Evolutionary conservation across 2,329 filamentous ascomycete species (phyloP).

Genomic region (Harringtonia aguacate): DNA sequence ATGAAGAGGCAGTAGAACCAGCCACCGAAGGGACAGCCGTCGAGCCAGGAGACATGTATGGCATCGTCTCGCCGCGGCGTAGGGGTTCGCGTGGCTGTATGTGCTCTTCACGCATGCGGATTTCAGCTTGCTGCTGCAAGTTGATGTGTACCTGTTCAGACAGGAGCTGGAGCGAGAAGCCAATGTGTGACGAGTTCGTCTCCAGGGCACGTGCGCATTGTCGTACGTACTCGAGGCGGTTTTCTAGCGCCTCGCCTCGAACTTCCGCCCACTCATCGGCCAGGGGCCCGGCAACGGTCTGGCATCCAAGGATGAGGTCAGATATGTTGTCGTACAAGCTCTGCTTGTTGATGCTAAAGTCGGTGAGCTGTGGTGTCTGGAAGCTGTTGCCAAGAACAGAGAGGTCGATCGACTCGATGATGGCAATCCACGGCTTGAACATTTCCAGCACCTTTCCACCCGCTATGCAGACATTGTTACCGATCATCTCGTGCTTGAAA

Average conservation of each 20-base stretch:
- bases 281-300: constrained; percentile 81
- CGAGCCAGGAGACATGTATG: constrained; percentile 30
- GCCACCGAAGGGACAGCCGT: not conserved
- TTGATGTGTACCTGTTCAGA: constrained; percentile 66
- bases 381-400: constrained; percentile 66
- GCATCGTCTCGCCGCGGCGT: constrained; percentile 46
- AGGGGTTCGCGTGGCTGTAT: constrained; percentile 36
- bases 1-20: not conserved
- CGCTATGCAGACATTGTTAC: constrained; percentile 70
- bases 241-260: constrained; percentile 82
- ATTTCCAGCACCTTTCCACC: constrained; percentile 75
- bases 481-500: constrained; percentile 66
- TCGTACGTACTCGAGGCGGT: constrained; percentile 70
- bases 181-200: constrained; percentile 75
- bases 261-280: constrained; percentile 93
- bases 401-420: constrained; percentile 86
- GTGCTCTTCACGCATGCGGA: constrained; percentile 32
- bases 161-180: constrained; percentile 77
- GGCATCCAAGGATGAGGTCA: constrained; percentile 77
- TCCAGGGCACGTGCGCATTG: constrained; percentile 71
- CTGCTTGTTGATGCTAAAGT: constrained; percentile 88
- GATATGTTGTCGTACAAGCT: constrained; percentile 87
- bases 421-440: constrained; percentile 81
- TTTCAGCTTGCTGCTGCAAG: constrained; percentile 34
- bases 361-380: constrained; percentile 73